phyloP scores from a whole-genome alignment of 116 monocot genomes.

The Phalaenopsis hybrid region DNA sequence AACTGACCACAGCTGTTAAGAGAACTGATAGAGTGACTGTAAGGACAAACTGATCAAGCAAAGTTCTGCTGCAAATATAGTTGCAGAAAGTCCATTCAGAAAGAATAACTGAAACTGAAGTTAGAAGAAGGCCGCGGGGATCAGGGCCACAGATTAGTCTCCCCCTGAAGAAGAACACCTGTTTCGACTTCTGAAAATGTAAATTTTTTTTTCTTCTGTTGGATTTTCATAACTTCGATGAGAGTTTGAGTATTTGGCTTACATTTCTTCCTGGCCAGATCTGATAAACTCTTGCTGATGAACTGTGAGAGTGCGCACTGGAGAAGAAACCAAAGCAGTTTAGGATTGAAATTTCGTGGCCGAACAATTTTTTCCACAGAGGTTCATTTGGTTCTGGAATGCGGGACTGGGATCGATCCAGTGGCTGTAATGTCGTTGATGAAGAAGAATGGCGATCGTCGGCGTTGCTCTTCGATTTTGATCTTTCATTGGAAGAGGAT shows the following conservation, averaged over 20 bases:
- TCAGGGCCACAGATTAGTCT: slow-evolving; percentile 53
- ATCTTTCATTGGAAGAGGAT: not conserved
- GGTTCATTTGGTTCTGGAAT: not conserved
- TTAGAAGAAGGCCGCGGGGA: slow-evolving; percentile 46
- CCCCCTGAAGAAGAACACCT: slow-evolving; percentile 65
- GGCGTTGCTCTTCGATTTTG: not conserved
- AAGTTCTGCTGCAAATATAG: slow-evolving; percentile 16
- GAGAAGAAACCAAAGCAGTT: slow-evolving; percentile 2
- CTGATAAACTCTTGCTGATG: slow-evolving; percentile 34
- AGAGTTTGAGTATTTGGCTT: not conserved
- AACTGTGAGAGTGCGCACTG: not conserved
- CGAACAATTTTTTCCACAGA: not conserved
- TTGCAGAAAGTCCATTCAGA: slow-evolving; percentile 46
- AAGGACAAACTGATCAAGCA: not conserved
- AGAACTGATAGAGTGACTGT: slow-evolving; percentile 19
- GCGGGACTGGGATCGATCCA: not conserved
- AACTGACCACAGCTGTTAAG: slow-evolving; percentile 34
- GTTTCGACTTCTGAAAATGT: not conserved
- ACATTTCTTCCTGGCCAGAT: slow-evolving; percentile 62
- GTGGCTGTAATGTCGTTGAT: not conserved
- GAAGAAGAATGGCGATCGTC: not conserved
- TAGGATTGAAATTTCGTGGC: not conserved
- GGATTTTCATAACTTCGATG: not conserved
- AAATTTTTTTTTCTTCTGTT: not conserved
- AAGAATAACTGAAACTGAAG: slow-evolving; percentile 37